Evolutionary conservation across 208 protist species (phyloP), one percentile per base, ranked within the genome.

Genomic region (Trypanosoma caninum): DNA sequence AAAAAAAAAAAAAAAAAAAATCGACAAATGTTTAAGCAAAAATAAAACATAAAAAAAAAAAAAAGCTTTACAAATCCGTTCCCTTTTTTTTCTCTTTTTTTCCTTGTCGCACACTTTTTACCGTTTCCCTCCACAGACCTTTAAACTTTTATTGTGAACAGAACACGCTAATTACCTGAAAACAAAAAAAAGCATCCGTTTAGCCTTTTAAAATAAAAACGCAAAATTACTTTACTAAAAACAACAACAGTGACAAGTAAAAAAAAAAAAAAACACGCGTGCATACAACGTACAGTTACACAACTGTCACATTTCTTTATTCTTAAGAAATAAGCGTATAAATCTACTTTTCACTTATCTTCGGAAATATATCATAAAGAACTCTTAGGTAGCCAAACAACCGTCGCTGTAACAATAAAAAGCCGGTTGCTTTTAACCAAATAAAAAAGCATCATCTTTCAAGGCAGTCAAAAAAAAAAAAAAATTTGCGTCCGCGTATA

Each of bases 161-260:
- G 22, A 44, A 3, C 6, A 44, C 16, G 40, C 2, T 3, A 44
- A 18, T 28, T 27, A 54, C 16, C n/a, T 45, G 38, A 65, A 37
- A 41, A 30, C 7, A 38, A 35, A 35, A 66, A 40, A 59, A 22
- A 22, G 42, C n/a, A n/a, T n/a, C n/a, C n/a, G n/a, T n/a, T n/a
- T n/a, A n/a, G n/a, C n/a, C n/a, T n/a, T n/a, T n/a, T n/a, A n/a
- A n/a, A n/a, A n/a, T n/a, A n/a, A n/a, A n/a, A n/a, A n/a, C n/a
- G n/a, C n/a, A n/a, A n/a, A n/a, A n/a, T n/a, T n/a, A n/a, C n/a
- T n/a, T n/a, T n/a, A n/a, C n/a, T n/a, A n/a, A n/a, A n/a, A n/a
- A n/a, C n/a, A n/a, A n/a, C n/a, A n/a, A n/a, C n/a, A 66, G 14
- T 44, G 40, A 54, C 57, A 31, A 34, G 13, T 13, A 64, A 63